A percentile compares a stretch with the other conserved stretches of the same genome.
phyloP scores from a whole-genome alignment of 2,329 filamentous ascomycete genomes.

The Penicillium sp. region DNA sequence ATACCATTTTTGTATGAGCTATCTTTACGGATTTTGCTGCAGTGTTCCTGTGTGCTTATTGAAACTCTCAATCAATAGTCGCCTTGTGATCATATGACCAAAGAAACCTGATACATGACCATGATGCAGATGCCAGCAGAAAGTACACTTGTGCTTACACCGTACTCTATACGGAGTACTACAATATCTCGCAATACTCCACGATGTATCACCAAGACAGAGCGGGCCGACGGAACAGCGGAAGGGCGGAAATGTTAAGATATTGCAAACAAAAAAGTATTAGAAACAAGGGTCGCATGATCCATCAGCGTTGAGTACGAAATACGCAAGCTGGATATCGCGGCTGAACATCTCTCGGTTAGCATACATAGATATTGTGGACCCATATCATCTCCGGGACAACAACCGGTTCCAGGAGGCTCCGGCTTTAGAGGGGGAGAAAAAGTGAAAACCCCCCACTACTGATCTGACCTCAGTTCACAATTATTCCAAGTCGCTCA shows the following conservation, averaged over 20 bases:
- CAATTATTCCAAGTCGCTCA: not conserved
- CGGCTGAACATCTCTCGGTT: not conserved
- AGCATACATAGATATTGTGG: not conserved
- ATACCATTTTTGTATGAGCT: too few relatives aligned
- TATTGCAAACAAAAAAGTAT: not conserved
- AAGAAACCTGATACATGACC: not conserved
- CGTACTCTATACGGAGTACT: not conserved
- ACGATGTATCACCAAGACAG: not conserved
- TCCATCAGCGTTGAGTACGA: not conserved
- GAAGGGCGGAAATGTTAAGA: not conserved
- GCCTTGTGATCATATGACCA: not conserved
- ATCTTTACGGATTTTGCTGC: too few relatives aligned
- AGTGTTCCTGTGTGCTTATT: too few relatives aligned
- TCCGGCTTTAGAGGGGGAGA: not conserved
- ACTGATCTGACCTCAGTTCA: not conserved
- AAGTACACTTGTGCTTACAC: not conserved
- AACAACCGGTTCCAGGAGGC: slow-evolving; percentile 1
- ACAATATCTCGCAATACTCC: not conserved
- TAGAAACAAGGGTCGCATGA: not conserved
- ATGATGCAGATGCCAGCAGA: not conserved
- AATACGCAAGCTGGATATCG: not conserved
- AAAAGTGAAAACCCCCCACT: not conserved
- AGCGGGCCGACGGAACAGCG: not conserved
- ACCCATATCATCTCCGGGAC: not conserved
- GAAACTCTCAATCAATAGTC: too few relatives aligned